Evolutionary conservation across 208 protist species (phyloP), one percentile per base, ranked within the genome.

Genomic region (Herpetomonas tarakana): DNA sequence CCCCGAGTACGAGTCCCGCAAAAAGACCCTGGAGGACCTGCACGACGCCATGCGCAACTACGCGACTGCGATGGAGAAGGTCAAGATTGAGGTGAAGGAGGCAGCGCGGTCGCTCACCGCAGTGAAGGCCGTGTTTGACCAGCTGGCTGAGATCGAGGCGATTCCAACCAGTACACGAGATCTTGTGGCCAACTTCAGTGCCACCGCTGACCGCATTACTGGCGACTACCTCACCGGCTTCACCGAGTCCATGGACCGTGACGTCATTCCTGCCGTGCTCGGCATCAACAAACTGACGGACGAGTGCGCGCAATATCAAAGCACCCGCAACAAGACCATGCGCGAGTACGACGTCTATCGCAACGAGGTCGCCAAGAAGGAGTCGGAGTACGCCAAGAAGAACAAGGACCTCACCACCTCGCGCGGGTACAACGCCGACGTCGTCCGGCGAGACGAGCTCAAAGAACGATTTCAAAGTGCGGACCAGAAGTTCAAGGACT

Each of bases 311-410:
- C 65, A 66, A 52, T 63, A 79, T 46, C 74, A 83, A 22, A 51
- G 38, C 16, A 61, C 71, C 25, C 67, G 82, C 49, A 71, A 61
- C 31, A 81, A 74, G 47, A 11, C 67, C 25, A 76, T 82, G 68
- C 47, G 66, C 29, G 65, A 86, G 60, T 89, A 81, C 58, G 74
- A 86, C 65, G 47, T 70, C 4, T 81, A 89, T 58, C 65, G 78
- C 52, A 57, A 76, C 14, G 58, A 76, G 38, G 79, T 84, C 28
- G 9, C 24, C 16, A 78, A 86, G 41, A 82, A 82, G 44, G 76
- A 86, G 30, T 38, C 26, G 2, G 64, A 81, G 47, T 84, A 86
- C 64, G 29, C 52, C 19, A 71, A 77, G 12, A 85, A 86, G 50
- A 62, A 62, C 2, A 90, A 86, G 47, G 65, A 79, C 24, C 56